Percentiles rank a stretch among this genome's conserved stretches.
phyloP scores from a whole-genome alignment of 2,329 filamentous ascomycete species.

The Ophiocordyceps camponoti-leonardi region DNA sequence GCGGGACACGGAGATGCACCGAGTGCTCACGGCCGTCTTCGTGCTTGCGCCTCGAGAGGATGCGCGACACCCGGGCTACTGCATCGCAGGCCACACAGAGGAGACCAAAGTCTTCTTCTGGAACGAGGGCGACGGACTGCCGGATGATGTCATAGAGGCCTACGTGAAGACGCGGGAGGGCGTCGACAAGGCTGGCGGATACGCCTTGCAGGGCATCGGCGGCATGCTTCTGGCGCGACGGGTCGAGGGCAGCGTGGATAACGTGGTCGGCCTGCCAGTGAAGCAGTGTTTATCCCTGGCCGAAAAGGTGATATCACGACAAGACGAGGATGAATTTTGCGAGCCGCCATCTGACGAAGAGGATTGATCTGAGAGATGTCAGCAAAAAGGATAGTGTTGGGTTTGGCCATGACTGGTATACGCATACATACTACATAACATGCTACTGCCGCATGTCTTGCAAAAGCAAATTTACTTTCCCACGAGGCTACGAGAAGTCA shows the following conservation, averaged over 20 bases:
- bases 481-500: too few species aligned
- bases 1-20: slow-evolving; percentile 60
- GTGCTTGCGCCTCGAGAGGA: slow-evolving; percentile 71
- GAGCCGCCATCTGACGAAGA: slow-evolving; percentile 27
- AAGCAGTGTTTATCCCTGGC: slow-evolving; percentile 63
- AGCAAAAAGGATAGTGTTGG: not conserved
- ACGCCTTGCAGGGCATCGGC: slow-evolving; percentile 81
- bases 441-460: too few species aligned
- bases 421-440: too few species aligned
- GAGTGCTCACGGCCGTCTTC: slow-evolving; percentile 72
- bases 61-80: slow-evolving; percentile 71
- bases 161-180: slow-evolving; percentile 80
- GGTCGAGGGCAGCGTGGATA: slow-evolving; percentile 82
- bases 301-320: slow-evolving; percentile 69
- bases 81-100: slow-evolving; percentile 64
- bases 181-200: slow-evolving; percentile 89
- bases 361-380: not conserved
- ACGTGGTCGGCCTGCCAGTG: slow-evolving; percentile 82
- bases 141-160: slow-evolving; percentile 65
- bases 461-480: too few species aligned
- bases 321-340: slow-evolving; percentile 43
- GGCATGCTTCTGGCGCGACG: slow-evolving; percentile 74
- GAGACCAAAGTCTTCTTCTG: slow-evolving; percentile 88
- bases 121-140: slow-evolving; percentile 33
- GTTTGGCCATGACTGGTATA: not conserved